Evolutionary conservation across 2,329 filamentous ascomycete species (phyloP), one percentile per base, ranked within the genome.

Genomic region (Microsporum canis): DNA sequence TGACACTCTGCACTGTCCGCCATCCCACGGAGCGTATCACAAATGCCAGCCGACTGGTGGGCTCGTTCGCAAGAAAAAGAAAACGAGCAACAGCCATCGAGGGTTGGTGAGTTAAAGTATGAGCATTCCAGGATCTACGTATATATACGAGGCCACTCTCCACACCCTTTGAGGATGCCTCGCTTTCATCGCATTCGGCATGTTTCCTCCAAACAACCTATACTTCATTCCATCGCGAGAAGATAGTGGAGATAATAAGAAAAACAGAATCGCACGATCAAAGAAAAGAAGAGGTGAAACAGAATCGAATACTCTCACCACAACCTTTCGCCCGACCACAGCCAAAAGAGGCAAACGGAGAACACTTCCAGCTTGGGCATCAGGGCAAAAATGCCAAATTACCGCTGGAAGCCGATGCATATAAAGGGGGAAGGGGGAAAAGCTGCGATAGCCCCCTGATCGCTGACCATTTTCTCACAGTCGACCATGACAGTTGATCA

Each of bases 371-470:
- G 31, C 27, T 53, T 34, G 49, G 49, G 49, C 49, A 53, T 53
- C 49, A 17, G 31, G 12, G 27, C 49, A 53, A 53, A 53, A 53
- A 53, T 53, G 49, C 49, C 27, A 53, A 53, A 53, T 53, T 53
- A 53, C 49, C 49, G 49, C 49, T 53, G 49, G 49, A 53, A 53
- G 49, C 49, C 49, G 49, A 53, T 47, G 43, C 43, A 47, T 23
- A 29, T 10, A 47, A 29, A 8, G 23, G 43, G 23, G 12, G n/a
- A 12, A n/a, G 27, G 27, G 49, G 14, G 12, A 27, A 34, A 7
- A 53, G 49, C 33, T 12, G 29, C 49, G 43, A 47, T 33, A 27
- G 14, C 12, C 49, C 47, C 49, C 49, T 53, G 49, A 53, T 34
- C 49, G 49, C 49, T 53, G 49, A 8, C 27, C 49, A n/a, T 31